phyloP scores from a whole-genome alignment of 108 stramenopile species.

The Fistulifera solaris region DNA sequence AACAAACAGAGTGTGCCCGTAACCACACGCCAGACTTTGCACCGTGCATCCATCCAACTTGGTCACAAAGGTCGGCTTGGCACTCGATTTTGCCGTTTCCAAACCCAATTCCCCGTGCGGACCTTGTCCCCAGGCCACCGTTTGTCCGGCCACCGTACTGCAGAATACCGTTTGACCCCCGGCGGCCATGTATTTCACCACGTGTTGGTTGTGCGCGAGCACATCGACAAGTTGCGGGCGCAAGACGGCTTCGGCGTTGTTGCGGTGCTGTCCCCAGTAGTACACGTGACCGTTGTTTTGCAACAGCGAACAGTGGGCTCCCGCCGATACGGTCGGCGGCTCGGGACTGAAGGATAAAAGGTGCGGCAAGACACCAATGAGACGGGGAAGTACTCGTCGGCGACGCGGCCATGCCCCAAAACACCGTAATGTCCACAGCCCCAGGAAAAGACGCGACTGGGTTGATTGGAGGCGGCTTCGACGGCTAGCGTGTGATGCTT shows the following conservation, averaged over 20 bases:
- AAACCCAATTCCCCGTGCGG: conserved; percentile 70
- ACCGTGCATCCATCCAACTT: conserved; percentile 44
- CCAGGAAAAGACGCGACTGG: conserved; percentile 43
- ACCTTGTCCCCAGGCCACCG: conserved; percentile 82
- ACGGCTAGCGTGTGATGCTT: conserved; percentile 74
- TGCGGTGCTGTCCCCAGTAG: conserved; percentile 75
- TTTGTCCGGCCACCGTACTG: conserved; percentile 53
- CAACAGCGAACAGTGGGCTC: conserved; percentile 57
- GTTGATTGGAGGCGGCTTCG: conserved; percentile 40
- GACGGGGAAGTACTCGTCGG: conserved; percentile 77
- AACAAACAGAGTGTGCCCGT: conserved; percentile 72
- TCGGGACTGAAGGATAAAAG: conserved; percentile 21
- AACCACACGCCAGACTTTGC: conserved; percentile 59
- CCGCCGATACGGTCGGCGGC: conserved; percentile 44
- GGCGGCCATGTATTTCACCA: conserved; percentile 47
- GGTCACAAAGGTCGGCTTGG: conserved; percentile 74
- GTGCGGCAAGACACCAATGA: conserved; percentile 36
- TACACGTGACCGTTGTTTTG: conserved; percentile 78
- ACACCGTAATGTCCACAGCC: conserved; percentile 84
- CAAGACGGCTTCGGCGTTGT: conserved; percentile 74
- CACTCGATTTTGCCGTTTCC: conserved; percentile 52
- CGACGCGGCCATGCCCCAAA: conserved; percentile 73
- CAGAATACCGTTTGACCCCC: conserved; percentile 61
- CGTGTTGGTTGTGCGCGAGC: conserved; percentile 81
- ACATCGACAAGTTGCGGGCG: conserved; percentile 63